phyloP scores from a whole-genome alignment of 1,139 yeast genomes.

The Protomyces arabidopsidicola region DNA sequence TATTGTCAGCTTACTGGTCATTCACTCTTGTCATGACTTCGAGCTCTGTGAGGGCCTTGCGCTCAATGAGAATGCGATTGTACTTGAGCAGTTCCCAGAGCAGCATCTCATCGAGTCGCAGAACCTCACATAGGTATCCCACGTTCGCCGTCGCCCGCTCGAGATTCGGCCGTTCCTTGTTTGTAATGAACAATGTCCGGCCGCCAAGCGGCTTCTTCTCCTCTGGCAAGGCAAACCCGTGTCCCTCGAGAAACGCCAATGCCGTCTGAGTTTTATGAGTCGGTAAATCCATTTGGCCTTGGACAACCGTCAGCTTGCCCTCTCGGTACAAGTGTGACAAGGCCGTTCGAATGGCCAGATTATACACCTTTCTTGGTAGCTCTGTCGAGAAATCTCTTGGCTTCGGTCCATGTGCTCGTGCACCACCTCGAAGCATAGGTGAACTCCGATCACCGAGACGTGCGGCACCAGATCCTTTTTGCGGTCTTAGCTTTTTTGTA shows the following conservation, averaged over 20 bases:
- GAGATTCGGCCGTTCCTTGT: conserved; percentile 9
- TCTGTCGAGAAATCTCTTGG: conserved; percentile 89
- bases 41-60: conserved; percentile 8
- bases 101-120: conserved; percentile 18
- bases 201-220: conserved; percentile 4
- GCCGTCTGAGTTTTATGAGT: conserved; percentile 29
- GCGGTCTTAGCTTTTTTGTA: conserved; percentile 74
- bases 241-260: conserved; percentile 26
- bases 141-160: conserved; percentile 18
- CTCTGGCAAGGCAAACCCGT: conserved; percentile 23
- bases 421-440: conserved; percentile 86
- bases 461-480: conserved; percentile 92
- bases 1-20: not conserved
- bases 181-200: conserved; percentile 8
- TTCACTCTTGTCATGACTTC: conserved; percentile 9
- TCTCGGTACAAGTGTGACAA: conserved; percentile 70
- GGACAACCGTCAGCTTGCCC: conserved; percentile 68
- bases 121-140: conserved; percentile 9
- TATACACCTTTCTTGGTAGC: conserved; percentile 70
- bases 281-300: conserved; percentile 49
- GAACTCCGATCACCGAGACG: conserved; percentile 95
- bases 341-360: conserved; percentile 73
- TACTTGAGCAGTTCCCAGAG: conserved; percentile 22
- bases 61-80: conserved; percentile 20
- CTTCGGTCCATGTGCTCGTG: conserved; percentile 76